These are phyloP conservation scores for Wallacemonas rigidus DNA, from an alignment of 208 protist genomes.

Conservation along the genomic window DNA sequence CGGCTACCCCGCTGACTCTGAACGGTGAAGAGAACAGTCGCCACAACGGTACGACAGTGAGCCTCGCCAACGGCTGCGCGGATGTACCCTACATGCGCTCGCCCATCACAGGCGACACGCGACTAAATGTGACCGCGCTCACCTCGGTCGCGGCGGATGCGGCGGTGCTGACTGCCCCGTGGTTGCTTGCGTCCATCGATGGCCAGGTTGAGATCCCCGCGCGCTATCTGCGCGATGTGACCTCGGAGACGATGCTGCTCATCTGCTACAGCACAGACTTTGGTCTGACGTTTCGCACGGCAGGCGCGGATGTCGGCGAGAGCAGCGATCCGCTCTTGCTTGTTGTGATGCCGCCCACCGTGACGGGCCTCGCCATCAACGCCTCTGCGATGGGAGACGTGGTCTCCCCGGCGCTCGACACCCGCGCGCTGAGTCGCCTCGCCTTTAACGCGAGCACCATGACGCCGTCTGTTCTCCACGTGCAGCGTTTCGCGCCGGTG, in stretches of 20 bases:
- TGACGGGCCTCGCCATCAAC: constrained; percentile 27
- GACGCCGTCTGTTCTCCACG: constrained; percentile 25
- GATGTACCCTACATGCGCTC: constrained; percentile 21
- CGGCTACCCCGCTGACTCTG: constrained; percentile 23
- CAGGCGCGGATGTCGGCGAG: constrained; percentile 4
- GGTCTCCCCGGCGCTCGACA: constrained; percentile 1
- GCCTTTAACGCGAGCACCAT: constrained; percentile 15
- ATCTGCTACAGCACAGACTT: constrained; percentile 71
- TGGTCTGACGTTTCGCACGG: constrained; percentile 48
- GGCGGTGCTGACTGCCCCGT: constrained; percentile 30
- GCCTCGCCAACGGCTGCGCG: constrained; percentile 17
- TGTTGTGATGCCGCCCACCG: constrained; percentile 27
- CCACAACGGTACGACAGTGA: background rate
- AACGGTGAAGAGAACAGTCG: background rate
- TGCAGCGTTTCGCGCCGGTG: constrained; percentile 24
- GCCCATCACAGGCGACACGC: constrained; percentile 15
- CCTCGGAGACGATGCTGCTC: constrained; percentile 24
- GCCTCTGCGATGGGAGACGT: constrained; percentile 12
- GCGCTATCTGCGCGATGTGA: constrained; percentile 29
- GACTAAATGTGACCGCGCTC: constrained; percentile 4
- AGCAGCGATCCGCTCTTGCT: constrained; percentile 19
- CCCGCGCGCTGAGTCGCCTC: background rate
- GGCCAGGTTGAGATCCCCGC: constrained; percentile 40
- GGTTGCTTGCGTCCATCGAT: constrained; percentile 21
- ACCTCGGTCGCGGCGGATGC: constrained; percentile 13